These are phyloP conservation scores for Hygrophorus russula DNA, from an alignment of 768 basidiomycete species.

Conservation along the genomic window DNA sequence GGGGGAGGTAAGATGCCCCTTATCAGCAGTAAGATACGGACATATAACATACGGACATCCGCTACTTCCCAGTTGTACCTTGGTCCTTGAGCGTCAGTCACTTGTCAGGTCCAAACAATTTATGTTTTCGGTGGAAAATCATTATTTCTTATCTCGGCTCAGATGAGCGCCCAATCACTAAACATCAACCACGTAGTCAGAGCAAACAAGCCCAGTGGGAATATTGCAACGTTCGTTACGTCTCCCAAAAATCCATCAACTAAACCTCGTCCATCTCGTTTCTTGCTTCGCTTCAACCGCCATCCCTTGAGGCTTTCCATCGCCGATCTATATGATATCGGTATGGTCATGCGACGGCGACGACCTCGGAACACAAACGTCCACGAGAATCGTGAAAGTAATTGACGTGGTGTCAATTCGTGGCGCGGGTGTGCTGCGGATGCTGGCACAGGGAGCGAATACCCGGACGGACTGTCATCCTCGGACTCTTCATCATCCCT, in stretches of 20 bases:
- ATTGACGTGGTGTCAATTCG: not conserved
- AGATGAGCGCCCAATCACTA: not conserved
- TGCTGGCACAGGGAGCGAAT: constrained; percentile 12
- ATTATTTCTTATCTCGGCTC: too few species aligned
- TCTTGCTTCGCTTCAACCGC: not conserved
- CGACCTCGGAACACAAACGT: constrained; percentile 11
- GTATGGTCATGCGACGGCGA: constrained; percentile 11
- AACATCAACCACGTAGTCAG: constrained; percentile 26
- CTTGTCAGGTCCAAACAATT: too few species aligned
- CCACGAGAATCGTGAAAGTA: constrained; percentile 5
- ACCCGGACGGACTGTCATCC: not conserved
- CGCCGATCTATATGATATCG: not conserved
- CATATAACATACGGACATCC: too few species aligned
- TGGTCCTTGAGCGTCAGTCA: too few species aligned
- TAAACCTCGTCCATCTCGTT: constrained; percentile 7
- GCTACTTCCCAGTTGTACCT: too few species aligned
- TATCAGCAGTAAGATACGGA: too few species aligned
- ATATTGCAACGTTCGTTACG: constrained; percentile 29
- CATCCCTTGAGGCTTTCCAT: not conserved
- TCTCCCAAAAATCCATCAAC: constrained; percentile 24
- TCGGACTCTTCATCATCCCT: constrained; percentile 1
- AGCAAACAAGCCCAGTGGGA: constrained; percentile 30
- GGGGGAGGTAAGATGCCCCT: too few species aligned
- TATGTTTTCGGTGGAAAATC: too few species aligned
- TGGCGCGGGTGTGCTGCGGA: constrained; percentile 5